phyloP scores from a whole-genome alignment of 2,329 filamentous ascomycete genomes.

The Canariomyces notabilis region DNA sequence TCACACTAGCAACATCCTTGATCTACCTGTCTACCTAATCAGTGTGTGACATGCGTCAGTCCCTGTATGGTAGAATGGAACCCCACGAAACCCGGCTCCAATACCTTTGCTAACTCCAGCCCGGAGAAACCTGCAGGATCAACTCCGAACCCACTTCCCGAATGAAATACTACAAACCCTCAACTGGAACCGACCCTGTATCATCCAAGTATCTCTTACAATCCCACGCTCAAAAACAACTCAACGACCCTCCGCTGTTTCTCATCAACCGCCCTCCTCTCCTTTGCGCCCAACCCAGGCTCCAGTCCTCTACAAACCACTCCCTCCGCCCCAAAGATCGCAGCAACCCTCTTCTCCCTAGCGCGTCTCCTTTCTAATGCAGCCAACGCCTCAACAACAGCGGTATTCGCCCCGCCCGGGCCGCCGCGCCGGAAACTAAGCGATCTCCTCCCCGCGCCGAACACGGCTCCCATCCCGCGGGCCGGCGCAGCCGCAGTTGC shows the following conservation, averaged over 20 bases:
- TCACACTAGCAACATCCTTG: no score
- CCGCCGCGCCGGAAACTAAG: slow-evolving; percentile 45
- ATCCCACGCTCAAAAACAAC: slow-evolving; percentile 51
- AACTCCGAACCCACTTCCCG: no score
- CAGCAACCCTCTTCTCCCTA: slow-evolving; percentile 58
- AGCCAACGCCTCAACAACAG: slow-evolving; percentile 31
- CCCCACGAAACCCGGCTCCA: no score
- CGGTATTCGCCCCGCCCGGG: slow-evolving; percentile 23
- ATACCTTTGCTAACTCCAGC: no score
- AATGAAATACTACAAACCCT: no score
- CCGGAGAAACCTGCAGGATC: no score
- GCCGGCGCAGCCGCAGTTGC: slow-evolving; percentile 4
- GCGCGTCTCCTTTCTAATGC: slow-evolving; percentile 50
- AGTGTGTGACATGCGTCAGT: no score
- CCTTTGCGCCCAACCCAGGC: slow-evolving; percentile 42
- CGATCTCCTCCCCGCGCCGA: slow-evolving; percentile 37
- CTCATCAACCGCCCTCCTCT: slow-evolving; percentile 56
- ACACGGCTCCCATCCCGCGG: slow-evolving; percentile 5
- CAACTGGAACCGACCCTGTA: no score
- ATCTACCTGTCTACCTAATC: no score
- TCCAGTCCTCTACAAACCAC: slow-evolving; percentile 52
- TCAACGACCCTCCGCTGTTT: slow-evolving; percentile 63
- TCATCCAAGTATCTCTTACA: slow-evolving; percentile 4
- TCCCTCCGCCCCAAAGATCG: slow-evolving; percentile 51
- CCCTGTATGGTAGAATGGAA: no score